Conservation (phyloP, 2,329 filamentous ascomycete species). For the Neopestalotiopsis rosae region DNA sequence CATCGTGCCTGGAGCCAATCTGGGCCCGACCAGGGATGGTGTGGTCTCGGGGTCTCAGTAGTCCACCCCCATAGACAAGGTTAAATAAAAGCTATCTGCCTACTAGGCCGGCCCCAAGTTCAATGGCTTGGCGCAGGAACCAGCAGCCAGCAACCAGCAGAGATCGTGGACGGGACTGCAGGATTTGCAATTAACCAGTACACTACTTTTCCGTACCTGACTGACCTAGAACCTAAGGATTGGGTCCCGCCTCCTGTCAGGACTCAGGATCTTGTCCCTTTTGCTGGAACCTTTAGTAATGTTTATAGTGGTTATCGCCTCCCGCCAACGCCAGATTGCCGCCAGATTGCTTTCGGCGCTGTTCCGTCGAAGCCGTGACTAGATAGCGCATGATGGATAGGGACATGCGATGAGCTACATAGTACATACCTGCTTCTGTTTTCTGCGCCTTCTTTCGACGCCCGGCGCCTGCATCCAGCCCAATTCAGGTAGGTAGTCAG, state of each 20-base stretch:
- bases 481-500: neutral
- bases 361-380: neutral
- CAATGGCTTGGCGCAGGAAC: neutral
- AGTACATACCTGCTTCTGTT: neutral
- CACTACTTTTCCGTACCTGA: no score
- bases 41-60: constrained; percentile 6
- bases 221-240: neutral
- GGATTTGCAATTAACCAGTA: neutral
- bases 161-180: neutral
- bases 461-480: neutral
- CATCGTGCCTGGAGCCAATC: constrained; percentile 2
- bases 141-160: neutral
- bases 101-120: neutral
- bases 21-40: neutral
- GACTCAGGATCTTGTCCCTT: neutral
- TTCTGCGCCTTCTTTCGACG: neutral
- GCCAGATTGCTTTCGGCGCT: constrained; percentile 1
- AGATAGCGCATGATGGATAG: no score
- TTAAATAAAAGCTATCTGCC: constrained; percentile 13
- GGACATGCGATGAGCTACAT: no score
- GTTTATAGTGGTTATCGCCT: neutral
- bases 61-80: constrained; percentile 3
- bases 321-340: neutral
- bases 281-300: neutral
- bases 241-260: neutral